Conservation (phyloP, 805 yeast species). For the Suhomyces faveliae region DNA sequence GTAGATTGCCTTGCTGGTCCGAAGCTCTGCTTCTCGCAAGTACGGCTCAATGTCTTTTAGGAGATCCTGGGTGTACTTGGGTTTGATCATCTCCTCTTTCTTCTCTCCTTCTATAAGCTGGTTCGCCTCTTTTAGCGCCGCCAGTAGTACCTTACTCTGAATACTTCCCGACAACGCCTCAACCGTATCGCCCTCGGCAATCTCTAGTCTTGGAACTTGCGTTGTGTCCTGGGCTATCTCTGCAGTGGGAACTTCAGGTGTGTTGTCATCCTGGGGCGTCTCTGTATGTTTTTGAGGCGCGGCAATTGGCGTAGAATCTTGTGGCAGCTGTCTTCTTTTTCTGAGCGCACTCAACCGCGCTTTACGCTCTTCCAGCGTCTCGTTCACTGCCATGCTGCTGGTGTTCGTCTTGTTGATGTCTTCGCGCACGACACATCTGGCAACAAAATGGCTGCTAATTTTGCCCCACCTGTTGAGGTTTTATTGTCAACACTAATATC, state of each 20-base stretch:
- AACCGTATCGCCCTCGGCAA: constrained; percentile 21
- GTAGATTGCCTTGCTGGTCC: constrained; percentile 22
- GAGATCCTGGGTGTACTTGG: constrained; percentile 29
- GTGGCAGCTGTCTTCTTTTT: constrained; percentile 3
- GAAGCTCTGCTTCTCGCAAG: constrained; percentile 23
- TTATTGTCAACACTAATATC: too few species aligned
- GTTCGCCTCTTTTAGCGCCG: constrained; percentile 13
- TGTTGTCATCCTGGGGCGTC: neutral
- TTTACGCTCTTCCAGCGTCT: constrained; percentile 6
- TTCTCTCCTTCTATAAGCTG: constrained; percentile 1
- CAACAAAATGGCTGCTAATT: neutral
- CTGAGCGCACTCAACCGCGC: constrained; percentile 9
- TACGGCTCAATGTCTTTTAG: constrained; percentile 26
- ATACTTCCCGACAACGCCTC: constrained; percentile 25
- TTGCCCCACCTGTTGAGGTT: neutral
- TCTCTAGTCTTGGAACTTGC: neutral
- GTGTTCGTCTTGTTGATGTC: neutral
- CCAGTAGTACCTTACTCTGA: constrained; percentile 20
- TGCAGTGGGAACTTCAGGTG: neutral
- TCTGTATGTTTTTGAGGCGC: neutral
- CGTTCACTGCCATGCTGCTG: constrained; percentile 2
- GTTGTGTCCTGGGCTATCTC: neutral
- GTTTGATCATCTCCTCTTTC: neutral
- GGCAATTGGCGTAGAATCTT: neutral
- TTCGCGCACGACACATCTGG: neutral